phyloP scores from a whole-genome alignment of 805 yeast genomes.

The Starmera caribaea region DNA sequence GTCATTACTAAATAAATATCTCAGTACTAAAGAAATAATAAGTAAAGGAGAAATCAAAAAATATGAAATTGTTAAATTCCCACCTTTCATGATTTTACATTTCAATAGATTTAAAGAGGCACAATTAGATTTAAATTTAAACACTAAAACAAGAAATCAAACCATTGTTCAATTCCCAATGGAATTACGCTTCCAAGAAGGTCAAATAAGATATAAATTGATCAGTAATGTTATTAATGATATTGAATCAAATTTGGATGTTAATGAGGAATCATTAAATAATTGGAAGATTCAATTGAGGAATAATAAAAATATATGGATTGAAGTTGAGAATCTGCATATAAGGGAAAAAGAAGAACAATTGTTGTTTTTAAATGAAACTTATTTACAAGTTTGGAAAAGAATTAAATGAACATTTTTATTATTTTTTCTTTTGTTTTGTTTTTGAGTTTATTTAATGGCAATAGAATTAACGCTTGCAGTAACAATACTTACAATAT shows the following conservation, averaged over 20 bases:
- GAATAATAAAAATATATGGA: conserved; percentile 40
- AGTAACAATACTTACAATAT: conserved; percentile 77
- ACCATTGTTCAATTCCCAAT: conserved; percentile 54
- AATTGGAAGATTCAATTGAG: conserved; percentile 41
- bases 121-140: conserved; percentile 21
- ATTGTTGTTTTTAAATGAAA: conserved; percentile 50
- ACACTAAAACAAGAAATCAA: conserved; percentile 38
- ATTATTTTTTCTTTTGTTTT: background rate
- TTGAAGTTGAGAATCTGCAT: conserved; percentile 43
- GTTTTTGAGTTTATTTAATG: conserved; percentile 41
- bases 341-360: conserved; percentile 42
- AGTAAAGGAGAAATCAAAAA: conserved; percentile 25
- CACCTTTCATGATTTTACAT: conserved; percentile 46
- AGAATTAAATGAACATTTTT: conserved; percentile 7
- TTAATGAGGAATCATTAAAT: conserved; percentile 21
- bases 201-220: background rate
- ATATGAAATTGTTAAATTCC: conserved; percentile 33
- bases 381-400: conserved; percentile 64
- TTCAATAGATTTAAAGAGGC: conserved; percentile 41
- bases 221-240: conserved; percentile 33
- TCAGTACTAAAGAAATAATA: conserved; percentile 23
- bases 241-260: conserved; percentile 10
- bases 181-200: conserved; percentile 20
- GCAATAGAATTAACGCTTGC: conserved; percentile 88
- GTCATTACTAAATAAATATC: conserved; percentile 34